Evolutionary conservation across 805 yeast genomes (phyloP), one percentile per base, ranked within the genome.

Genomic region (Saccharomycopsis guyanensis): DNA sequence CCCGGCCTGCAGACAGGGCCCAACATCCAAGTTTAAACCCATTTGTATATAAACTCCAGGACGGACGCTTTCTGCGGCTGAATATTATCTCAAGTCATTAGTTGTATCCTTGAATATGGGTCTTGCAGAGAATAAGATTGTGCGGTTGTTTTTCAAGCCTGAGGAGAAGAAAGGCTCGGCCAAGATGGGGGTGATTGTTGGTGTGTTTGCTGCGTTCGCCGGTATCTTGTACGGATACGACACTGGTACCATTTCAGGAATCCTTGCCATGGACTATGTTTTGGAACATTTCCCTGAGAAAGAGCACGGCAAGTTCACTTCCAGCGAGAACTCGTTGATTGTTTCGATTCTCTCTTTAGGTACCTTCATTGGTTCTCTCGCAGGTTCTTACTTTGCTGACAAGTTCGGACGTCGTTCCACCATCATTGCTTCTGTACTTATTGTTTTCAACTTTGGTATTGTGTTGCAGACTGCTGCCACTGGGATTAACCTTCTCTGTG

Each of bases 331-430:
- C 52, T 75, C 80, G 36, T 58, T 83, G 36, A 75, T 82, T 40
- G 82, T 84, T n/a, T 82, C 86, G n/a, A 77, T 81, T 46, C 68
- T 82, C 46, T 79, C 86, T 15, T 70, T 79, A 46, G 89, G 89
- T 53, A 33, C 38, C 33, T 78, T 80, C 55, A 64, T 71, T 52
- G 91, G 89, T 51, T 81, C 87, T 27, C 63, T 82, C 38, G 55
- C 69, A 46, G 80, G 80, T 32, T 79, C 83, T 34, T 81, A 78
- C 51, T 59, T 76, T 33, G 64, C 75, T 46, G 85, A 79, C 52
- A 63, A 55, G 29, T 53, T 66, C 39, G 85, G 86, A 37, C 75
- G 86, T 63, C 72, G 75, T 57, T 68, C 66, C 55, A 64, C 74
- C 49, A 65, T 75, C 37, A 58, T 72, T 31, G 55, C 64, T 29